Percentiles rank a stretch among this genome's conserved stretches.
These are phyloP conservation scores for Coelastrella sp. DNA, from an alignment of 139 green algal genomes.

Conservation along the genomic window DNA sequence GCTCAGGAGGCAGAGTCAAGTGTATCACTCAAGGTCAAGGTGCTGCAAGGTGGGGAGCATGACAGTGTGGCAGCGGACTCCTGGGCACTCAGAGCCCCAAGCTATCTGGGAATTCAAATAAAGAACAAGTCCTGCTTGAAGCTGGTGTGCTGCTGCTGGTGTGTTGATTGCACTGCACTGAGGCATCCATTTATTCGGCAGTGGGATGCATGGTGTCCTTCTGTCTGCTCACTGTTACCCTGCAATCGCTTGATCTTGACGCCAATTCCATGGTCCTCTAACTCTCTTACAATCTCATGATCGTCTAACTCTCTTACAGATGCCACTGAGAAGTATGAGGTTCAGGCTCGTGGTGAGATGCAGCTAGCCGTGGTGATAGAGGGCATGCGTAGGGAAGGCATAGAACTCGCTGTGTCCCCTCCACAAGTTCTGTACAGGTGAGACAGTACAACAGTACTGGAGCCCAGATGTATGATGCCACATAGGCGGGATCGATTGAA, in stretches of 20 bases:
- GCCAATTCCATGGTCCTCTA: background rate
- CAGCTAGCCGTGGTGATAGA: conserved; percentile 94
- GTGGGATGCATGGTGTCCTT: no score
- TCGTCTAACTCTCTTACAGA: background rate
- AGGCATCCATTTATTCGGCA: no score
- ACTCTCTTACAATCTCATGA: background rate
- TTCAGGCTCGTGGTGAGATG: conserved; percentile 86
- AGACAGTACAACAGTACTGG: no score
- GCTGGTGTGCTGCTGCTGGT: no score
- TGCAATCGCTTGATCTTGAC: no score
- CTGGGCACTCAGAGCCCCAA: background rate
- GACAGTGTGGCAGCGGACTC: background rate
- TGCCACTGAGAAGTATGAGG: conserved; percentile 46
- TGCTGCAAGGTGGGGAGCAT: conserved; percentile 19
- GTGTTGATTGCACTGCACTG: no score
- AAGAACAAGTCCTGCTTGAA: no score
- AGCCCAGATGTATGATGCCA: no score
- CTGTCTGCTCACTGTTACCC: no score
- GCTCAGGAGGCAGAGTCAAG: conserved; percentile 86
- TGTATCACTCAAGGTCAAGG: conserved; percentile 71
- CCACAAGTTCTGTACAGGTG: conserved; percentile 76
- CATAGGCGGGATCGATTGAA: no score
- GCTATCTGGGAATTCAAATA: background rate
- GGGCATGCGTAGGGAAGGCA: conserved; percentile 87
- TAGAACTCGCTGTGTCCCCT: conserved; percentile 90